These are phyloP conservation scores for Mariannaea elegans DNA, from an alignment of 2,329 filamentous ascomycete species.

Conservation along the genomic window DNA sequence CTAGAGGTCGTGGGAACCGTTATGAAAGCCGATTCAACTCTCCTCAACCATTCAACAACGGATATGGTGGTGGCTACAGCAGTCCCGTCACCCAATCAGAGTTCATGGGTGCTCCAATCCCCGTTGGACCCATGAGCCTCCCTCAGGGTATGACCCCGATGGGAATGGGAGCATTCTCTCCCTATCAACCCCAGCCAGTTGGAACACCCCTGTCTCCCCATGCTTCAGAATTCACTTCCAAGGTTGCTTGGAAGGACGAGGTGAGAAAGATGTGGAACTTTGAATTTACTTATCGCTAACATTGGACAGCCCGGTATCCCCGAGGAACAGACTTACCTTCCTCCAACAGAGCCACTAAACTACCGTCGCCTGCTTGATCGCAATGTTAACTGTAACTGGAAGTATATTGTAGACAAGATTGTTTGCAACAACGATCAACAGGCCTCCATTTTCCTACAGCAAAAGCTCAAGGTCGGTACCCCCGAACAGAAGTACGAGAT, in stretches of 20 bases:
- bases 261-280: slow-evolving; percentile 45
- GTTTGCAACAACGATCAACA: slow-evolving; percentile 99
- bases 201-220: slow-evolving; percentile 76
- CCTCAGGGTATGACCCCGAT: slow-evolving; percentile 49
- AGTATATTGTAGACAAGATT: slow-evolving; percentile 99
- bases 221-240: slow-evolving; percentile 76
- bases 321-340: slow-evolving; percentile 80
- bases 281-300: slow-evolving; percentile 23
- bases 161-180: slow-evolving; percentile 54
- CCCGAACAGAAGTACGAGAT: slow-evolving; percentile 97
- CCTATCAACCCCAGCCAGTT: slow-evolving; percentile 65
- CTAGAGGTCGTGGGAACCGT: slow-evolving; percentile 56
- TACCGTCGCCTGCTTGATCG: slow-evolving; percentile 95
- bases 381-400: slow-evolving; percentile 98
- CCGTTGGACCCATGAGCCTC: slow-evolving; percentile 44
- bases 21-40: slow-evolving; percentile 56
- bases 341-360: slow-evolving; percentile 90
- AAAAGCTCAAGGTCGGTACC: slow-evolving; percentile 97
- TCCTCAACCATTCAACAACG: slow-evolving; percentile 45
- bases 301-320: slow-evolving; percentile 54
- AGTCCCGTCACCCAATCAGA: slow-evolving; percentile 48
- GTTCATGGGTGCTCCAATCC: slow-evolving; percentile 46
- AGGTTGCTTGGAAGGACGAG: slow-evolving; percentile 64
- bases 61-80: slow-evolving; percentile 50
- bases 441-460: slow-evolving; percentile 97